Base-by-base conservation (phyloP, 768 basidiomycete species). In the Zangia roseola region DNA sequence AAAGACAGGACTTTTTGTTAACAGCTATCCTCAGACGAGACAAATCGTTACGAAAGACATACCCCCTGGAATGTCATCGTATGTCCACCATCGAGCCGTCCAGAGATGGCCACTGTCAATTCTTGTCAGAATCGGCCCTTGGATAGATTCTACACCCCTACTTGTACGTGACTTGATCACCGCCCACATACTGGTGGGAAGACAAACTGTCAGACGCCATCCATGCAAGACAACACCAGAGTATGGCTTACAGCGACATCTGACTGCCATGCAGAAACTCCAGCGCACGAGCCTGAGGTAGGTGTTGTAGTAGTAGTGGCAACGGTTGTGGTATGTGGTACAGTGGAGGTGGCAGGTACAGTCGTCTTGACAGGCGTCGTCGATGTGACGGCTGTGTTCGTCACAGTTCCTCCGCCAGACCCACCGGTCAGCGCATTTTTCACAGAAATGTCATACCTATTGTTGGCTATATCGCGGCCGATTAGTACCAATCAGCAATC, bases 401-500 rank as follows among this genome's bases (percentile, higher is more conserved):
- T 48, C 16, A 10, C 9, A 4, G 53, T 30, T 14, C 60, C 58
- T 7, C 56, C 33, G 55, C 47, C 46, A 72, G 64, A 24, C 64
- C 72, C 82, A 14, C 77, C 74, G 10, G 64, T 63, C 20, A 86
- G 71, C 24, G 79, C 75, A 49, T 74, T 71, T 61, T 87, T 86
- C 45, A 85, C 76, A 4, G 75, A 76, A n/a, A 73, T 49, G 58
- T 85, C 83, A 56, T 77, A 86, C 16, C 79, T 75, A 38, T 68
- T 68, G 58, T 87, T 86, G 19, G 71, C 84, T 74, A 45, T 7
- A 5, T 10, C n/a, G 19, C 13, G 23, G 25, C 34, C 16, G 10
- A 17, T 57, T 3, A 50, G 34, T 33, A 21, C 4, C 7, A 21
- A n/a, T 44, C 25, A 33, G 34, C 19, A 20, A 16, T 21, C 23